Base-by-base conservation (phyloP, 2,329 filamentous ascomycete species). In the Diplodia mutila region DNA sequence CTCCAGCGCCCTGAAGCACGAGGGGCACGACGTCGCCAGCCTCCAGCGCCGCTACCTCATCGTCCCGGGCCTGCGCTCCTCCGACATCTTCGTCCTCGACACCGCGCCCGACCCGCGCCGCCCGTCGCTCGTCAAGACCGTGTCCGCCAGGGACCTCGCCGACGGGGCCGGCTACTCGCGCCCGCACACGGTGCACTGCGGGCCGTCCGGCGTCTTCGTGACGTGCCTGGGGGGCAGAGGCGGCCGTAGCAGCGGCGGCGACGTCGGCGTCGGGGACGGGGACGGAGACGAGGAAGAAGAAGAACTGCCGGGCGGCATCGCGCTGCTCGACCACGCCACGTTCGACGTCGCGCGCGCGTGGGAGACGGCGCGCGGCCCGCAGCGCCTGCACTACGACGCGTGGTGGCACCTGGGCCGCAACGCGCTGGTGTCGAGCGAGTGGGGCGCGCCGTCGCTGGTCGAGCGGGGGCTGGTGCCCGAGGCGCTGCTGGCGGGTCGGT, bases 331-430 rank as follows among this genome's bases (percentile, higher is more conserved):
- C 53, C 53, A 55, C 53, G 53, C 23, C 53, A 37, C 53, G 18
- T 55, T 55, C 53, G 18, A 32, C 29, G 53, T 55, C 14, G 3
- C 8, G 53, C 53, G 53, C 29, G 53, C 53, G 29, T 55, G 53
- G 53, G 53, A 55, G 53, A 55, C 53, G 29, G 18, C 4, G 16
- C 53, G 53, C 29, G 53, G 53, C n/a, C 53, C 53, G n/a, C 53
- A 55, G 53, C 53, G 11, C 53, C 39, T 55, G 32, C 53, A 55
- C 32, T 55, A 55, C 32, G 53, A 55, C 53, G 53, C 53, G n/a
- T 55, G 53, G 53, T 55, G 53, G 53, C 53, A 55, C 32, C 53
- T 55, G 32, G 39, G 39, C 53, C 32, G 53, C 53, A 55, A 55
- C 53, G n/a, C 53, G 53, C 53, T 55, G 2, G n/a, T 55, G 16